These are phyloP conservation scores for Leucaena leucocephala DNA, from an alignment of 306 rosid species.

Conservation along the genomic window DNA sequence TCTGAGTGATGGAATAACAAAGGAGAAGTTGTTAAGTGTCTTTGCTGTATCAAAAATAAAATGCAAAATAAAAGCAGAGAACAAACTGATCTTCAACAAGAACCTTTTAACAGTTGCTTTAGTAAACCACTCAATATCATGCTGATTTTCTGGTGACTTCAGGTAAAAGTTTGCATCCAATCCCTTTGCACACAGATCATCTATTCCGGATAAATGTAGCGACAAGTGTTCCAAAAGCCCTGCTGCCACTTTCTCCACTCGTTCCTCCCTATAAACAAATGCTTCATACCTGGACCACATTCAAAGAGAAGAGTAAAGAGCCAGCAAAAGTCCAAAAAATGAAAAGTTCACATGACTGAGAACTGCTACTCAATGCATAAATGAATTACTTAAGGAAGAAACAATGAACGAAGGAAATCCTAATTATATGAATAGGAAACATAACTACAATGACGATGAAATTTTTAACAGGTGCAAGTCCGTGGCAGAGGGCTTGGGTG, in stretches of 20 bases:
- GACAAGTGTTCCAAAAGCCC: conserved; percentile 70
- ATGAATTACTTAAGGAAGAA: conserved; percentile 27
- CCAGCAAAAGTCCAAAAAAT: conserved; percentile 24
- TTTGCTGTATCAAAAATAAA: neutral
- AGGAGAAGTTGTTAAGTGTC: conserved; percentile 22
- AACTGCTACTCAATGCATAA: conserved; percentile 25
- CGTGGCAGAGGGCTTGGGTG: conserved; percentile 9
- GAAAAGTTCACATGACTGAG: neutral
- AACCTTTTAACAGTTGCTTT: conserved; percentile 83
- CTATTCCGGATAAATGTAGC: conserved; percentile 69
- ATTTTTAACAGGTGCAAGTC: conserved; percentile 20
- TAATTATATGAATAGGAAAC: neutral
- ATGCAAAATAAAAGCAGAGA: conserved; percentile 25
- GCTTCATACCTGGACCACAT: conserved; percentile 68
- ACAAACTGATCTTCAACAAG: conserved; percentile 33
- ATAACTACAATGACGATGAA: neutral
- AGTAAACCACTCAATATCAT: conserved; percentile 76
- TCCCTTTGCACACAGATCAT: conserved; percentile 58
- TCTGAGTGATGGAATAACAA: conserved; percentile 48
- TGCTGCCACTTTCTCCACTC: conserved; percentile 56
- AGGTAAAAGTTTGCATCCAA: conserved; percentile 63
- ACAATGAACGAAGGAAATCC: conserved; percentile 1
- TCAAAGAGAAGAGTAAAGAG: conserved; percentile 22
- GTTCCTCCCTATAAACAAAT: conserved; percentile 52
- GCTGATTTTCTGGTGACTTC: conserved; percentile 55